Evolutionary conservation across 1,284 basidiomycete species (phyloP).

Genomic region (Puccinia sorghi): DNA sequence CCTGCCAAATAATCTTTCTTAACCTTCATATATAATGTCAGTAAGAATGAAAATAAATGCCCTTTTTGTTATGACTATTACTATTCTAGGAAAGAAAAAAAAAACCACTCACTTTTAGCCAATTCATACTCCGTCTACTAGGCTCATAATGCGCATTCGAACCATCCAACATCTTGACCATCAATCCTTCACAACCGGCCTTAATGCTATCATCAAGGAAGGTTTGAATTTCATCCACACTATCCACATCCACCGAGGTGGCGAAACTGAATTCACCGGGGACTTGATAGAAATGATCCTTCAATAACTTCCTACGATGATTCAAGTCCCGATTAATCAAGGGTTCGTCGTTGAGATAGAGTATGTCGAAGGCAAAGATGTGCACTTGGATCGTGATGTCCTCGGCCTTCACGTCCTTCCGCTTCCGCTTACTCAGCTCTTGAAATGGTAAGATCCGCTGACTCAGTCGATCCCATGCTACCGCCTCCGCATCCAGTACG

Average conservation of each 20-base stretch:
- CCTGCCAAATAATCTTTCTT: slow-evolving; percentile 98
- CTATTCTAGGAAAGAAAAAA: not conserved
- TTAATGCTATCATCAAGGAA: slow-evolving; percentile 97
- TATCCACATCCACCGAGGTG: slow-evolving; percentile 81
- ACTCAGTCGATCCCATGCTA: slow-evolving; percentile 85
- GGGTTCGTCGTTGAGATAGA: slow-evolving; percentile 84
- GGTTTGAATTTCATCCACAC: slow-evolving; percentile 86
- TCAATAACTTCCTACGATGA: slow-evolving; percentile 76
- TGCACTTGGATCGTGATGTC: slow-evolving; percentile 95
- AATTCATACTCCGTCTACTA: slow-evolving; percentile 89
- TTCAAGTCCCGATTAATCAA: slow-evolving; percentile 65
- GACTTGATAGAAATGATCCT: slow-evolving; percentile 77
- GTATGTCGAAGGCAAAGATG: slow-evolving; percentile 90
- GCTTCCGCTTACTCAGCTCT: slow-evolving; percentile 88
- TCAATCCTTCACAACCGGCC: slow-evolving; percentile 96
- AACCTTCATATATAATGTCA: slow-evolving; percentile 64
- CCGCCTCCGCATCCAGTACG: slow-evolving; percentile 93
- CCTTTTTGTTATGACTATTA: not conserved
- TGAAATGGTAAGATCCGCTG: slow-evolving; percentile 87
- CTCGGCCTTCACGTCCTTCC: slow-evolving; percentile 94
- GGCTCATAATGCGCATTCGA: slow-evolving; percentile 93
- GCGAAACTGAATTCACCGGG: slow-evolving; percentile 91
- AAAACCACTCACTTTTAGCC: slow-evolving; percentile 78
- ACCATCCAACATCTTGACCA: slow-evolving; percentile 98
- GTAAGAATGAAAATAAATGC: slow-evolving; percentile 54